Conservation (phyloP, 2,329 filamentous ascomycete species). For the Fusarium tupiense region DNA sequence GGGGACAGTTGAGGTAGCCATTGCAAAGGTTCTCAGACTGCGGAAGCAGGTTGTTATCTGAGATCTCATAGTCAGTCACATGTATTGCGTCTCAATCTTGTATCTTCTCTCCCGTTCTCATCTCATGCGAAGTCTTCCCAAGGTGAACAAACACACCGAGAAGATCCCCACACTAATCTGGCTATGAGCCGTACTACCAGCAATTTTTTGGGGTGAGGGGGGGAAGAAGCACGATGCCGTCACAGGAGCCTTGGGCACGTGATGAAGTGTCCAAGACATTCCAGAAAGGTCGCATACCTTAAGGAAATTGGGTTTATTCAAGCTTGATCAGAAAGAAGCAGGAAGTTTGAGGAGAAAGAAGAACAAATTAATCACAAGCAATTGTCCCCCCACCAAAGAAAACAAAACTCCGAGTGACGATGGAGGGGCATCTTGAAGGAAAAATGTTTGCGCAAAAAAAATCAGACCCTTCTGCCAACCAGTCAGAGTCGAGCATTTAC, state of each 20-base stretch:
- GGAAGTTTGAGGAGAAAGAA: constrained; percentile 25
- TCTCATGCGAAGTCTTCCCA: constrained; percentile 5
- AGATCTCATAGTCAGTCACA: constrained; percentile 20
- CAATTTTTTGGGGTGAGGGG: constrained; percentile 12
- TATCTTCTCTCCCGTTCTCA: background rate
- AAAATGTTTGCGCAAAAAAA: constrained; percentile 37
- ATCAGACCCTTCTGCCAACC: constrained; percentile 36
- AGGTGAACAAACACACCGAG: constrained; percentile 24
- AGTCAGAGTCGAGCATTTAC: constrained; percentile 21
- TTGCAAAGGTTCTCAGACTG: constrained; percentile 30
- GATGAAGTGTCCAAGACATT: constrained; percentile 12
- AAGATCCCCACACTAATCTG: constrained; percentile 36
- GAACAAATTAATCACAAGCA: constrained; percentile 18
- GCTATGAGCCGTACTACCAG: constrained; percentile 24
- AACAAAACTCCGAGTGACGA: constrained; percentile 26
- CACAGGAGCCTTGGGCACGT: constrained; percentile 14
- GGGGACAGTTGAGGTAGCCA: constrained; percentile 53
- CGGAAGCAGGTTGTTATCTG: constrained; percentile 15
- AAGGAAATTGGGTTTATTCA: constrained; percentile 8
- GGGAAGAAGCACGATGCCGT: constrained; percentile 1
- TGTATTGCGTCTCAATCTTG: constrained; percentile 2
- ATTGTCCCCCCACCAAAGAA: constrained; percentile 33
- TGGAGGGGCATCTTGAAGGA: constrained; percentile 39
- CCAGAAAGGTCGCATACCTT: constrained; percentile 22
- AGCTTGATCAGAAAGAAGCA: constrained; percentile 24